Conservation (phyloP, 768 basidiomycete species). For the Lyophyllum decastes region DNA sequence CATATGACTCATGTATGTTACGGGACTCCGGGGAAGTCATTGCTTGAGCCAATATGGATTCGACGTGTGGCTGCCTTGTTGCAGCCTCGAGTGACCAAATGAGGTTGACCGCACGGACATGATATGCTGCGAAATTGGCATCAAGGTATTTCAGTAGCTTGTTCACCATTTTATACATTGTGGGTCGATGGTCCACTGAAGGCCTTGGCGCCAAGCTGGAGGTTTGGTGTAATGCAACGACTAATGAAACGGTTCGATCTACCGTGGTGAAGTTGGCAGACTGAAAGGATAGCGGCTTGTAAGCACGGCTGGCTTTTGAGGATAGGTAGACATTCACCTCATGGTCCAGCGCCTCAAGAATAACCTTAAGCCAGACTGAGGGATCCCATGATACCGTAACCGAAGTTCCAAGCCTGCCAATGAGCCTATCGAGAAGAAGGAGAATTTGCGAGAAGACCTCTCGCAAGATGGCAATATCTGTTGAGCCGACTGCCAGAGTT, state of each 20-base stretch:
- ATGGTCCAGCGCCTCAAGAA: conserved; percentile 56
- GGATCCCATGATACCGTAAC: conserved; percentile 61
- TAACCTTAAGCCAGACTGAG: conserved; percentile 55
- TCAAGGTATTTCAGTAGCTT: conserved; percentile 77
- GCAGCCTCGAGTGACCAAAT: conserved; percentile 78
- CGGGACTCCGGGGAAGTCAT: conserved; percentile 57
- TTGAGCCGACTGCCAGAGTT: conserved; percentile 31
- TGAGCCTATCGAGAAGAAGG: conserved; percentile 50
- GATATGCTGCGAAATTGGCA: conserved; percentile 67
- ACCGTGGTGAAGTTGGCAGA: conserved; percentile 64
- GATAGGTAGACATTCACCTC: conserved; percentile 42
- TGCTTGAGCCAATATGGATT: conserved; percentile 75
- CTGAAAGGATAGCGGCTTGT: conserved; percentile 31
- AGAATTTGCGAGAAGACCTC: conserved; percentile 56
- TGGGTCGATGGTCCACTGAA: conserved; percentile 52
- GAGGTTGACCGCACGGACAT: conserved; percentile 77
- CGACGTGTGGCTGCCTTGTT: conserved; percentile 61
- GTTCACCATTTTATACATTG: conserved; percentile 61
- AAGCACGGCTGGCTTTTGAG: conserved; percentile 7
- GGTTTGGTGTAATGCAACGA: conserved; percentile 56
- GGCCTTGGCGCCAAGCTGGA: conserved; percentile 52
- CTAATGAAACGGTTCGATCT: conserved; percentile 60
- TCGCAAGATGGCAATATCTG: conserved; percentile 35
- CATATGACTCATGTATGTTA: conserved; percentile 60
- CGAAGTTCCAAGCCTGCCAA: conserved; percentile 41